Conservation (phyloP, 2,329 filamentous ascomycete species). For the Coniochaeta prunicola region DNA sequence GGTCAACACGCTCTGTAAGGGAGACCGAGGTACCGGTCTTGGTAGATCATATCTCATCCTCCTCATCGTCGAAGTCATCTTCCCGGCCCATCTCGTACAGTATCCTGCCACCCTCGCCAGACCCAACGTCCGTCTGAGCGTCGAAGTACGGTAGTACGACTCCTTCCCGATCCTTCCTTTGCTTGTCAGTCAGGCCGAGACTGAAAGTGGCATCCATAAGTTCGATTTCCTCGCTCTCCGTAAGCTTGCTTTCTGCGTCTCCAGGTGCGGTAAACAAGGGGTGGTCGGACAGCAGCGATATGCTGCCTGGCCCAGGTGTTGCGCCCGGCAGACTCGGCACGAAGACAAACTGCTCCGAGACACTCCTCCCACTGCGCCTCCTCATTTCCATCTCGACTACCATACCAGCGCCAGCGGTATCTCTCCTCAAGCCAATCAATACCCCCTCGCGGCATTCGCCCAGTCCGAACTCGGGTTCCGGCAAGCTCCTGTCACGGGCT, state of each 20-base stretch:
- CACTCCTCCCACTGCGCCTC: conserved; percentile 70
- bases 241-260: conserved; percentile 23
- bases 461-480: conserved; percentile 72
- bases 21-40: conserved; percentile 3
- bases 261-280: conserved; percentile 52
- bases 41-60: conserved; percentile 69
- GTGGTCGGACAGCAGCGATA: conserved; percentile 69
- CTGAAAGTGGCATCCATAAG: conserved; percentile 73
- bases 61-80: conserved; percentile 66
- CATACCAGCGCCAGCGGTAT: conserved; percentile 40
- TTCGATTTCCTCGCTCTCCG: conserved; percentile 39
- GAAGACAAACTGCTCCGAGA: conserved; percentile 60
- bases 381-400: conserved; percentile 84
- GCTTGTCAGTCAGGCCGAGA: conserved; percentile 82
- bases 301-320: conserved; percentile 16
- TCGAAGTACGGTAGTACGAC: conserved; percentile 95
- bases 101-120: conserved; percentile 84
- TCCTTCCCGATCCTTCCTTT: conserved; percentile 76
- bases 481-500: conserved; percentile 68
- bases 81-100: conserved; percentile 95
- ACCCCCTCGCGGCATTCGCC: conserved; percentile 72
- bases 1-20: neutral
- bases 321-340: conserved; percentile 17
- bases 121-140: conserved; percentile 73
- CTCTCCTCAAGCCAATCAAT: conserved; percentile 56